Percentiles rank a stretch among this genome's conserved stretches.
Evolutionary conservation across 768 basidiomycete genomes (phyloP).

Genomic region (Mycena crocata): DNA sequence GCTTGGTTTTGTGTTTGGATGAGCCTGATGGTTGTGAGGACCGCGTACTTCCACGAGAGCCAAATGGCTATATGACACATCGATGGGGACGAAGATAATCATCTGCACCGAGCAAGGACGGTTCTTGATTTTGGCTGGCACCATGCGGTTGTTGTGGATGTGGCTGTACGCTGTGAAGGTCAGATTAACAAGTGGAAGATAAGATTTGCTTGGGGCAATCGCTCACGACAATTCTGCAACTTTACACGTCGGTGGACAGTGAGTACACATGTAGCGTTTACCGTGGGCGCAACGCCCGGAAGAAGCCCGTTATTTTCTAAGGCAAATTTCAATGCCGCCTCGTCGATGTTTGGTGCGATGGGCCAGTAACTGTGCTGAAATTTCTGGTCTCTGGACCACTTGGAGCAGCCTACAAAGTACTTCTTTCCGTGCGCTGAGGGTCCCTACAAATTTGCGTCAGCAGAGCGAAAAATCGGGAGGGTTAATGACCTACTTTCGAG

Average conservation of each 20-base stretch:
- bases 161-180: not conserved
- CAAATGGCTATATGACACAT: not conserved
- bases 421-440: constrained; percentile 1
- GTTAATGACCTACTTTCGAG: not conserved
- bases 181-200: not conserved
- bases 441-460: not conserved
- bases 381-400: not conserved
- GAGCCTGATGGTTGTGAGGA: constrained; percentile 18
- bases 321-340: not conserved
- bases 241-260: constrained; percentile 2
- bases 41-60: not conserved
- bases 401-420: constrained; percentile 12
- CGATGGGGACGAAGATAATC: constrained; percentile 16
- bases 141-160: not conserved
- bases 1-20: constrained; percentile 14
- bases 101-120: not conserved
- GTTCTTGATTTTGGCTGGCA: not conserved
- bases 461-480: not conserved
- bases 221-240: constrained; percentile 10
- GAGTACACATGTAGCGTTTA: constrained; percentile 9
- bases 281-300: not conserved
- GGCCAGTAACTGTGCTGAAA: not conserved
- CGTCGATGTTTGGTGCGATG: constrained; percentile 11
- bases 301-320: not conserved
- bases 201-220: not conserved